Evolutionary conservation across 179 eudicot species (phyloP).

Genomic region (Silene vulgaris): DNA sequence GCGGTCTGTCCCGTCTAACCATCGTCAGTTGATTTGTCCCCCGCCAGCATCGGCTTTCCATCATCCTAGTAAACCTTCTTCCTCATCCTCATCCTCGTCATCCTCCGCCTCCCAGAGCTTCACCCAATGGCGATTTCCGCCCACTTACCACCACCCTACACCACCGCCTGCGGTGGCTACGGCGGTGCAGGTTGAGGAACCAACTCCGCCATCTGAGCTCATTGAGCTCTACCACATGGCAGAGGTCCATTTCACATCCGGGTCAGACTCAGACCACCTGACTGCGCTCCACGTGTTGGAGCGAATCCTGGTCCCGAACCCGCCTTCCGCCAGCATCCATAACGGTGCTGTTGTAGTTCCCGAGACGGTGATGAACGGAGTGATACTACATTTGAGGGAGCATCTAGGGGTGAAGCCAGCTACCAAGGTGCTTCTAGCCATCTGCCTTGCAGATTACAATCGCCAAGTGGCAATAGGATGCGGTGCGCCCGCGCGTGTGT

Average conservation of each 20-base stretch:
- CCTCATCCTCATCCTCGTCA: constrained; percentile 53
- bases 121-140: constrained; percentile 82
- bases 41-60: constrained; percentile 12
- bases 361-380: constrained; percentile 46
- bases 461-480: constrained; percentile 66
- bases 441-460: constrained; percentile 60
- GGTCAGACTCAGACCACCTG: constrained; percentile 39
- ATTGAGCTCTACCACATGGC: constrained; percentile 60
- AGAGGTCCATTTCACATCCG: constrained; percentile 58
- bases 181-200: not conserved
- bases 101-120: constrained; percentile 90
- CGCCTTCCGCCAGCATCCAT: constrained; percentile 29
- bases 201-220: constrained; percentile 24
- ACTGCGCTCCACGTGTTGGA: constrained; percentile 64
- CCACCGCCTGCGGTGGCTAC: not conserved
- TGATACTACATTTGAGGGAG: constrained; percentile 39
- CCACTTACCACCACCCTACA: constrained; percentile 36
- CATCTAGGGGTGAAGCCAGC: constrained; percentile 44
- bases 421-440: constrained; percentile 63
- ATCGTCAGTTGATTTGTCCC: constrained; percentile 12
- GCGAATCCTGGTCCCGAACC: constrained; percentile 60
- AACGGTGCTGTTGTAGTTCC: constrained; percentile 37
- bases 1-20: constrained; percentile 11
- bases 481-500: constrained; percentile 62
- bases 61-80: constrained; percentile 23